Conservation (phyloP, 805 yeast genomes). For the Metschnikowia matae region DNA sequence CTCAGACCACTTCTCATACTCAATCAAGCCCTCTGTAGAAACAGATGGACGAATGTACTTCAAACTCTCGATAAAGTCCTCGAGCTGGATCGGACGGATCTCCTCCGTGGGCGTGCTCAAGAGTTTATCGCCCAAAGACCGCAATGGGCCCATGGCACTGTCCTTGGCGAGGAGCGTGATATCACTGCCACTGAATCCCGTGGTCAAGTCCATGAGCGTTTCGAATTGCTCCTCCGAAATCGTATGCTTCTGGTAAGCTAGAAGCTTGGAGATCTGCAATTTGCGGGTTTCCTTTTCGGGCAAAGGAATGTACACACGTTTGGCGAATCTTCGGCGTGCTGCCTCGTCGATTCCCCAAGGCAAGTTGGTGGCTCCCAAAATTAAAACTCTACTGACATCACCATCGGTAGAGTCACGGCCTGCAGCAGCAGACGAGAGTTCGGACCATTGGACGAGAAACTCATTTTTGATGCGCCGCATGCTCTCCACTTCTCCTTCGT, state of each 20-base stretch:
- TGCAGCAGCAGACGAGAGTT: constrained; percentile 78
- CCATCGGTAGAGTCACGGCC: constrained; percentile 49
- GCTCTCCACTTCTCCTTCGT: constrained; percentile 79
- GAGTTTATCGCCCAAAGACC: constrained; percentile 83
- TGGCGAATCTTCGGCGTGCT: constrained; percentile 87
- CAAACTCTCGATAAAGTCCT: constrained; percentile 74
- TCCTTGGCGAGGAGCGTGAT: constrained; percentile 91
- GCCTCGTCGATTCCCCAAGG: constrained; percentile 99
- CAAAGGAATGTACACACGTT: constrained; percentile 88
- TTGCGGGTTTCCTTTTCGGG: constrained; percentile 83
- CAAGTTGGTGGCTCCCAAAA: constrained; percentile 89
- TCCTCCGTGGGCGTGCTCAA: constrained; percentile 64
- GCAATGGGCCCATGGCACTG: constrained; percentile 96
- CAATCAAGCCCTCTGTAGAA: constrained; percentile 68
- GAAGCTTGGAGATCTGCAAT: constrained; percentile 62
- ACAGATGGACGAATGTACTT: constrained; percentile 85
- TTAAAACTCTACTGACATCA: constrained; percentile 62
- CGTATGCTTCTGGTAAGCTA: constrained; percentile 69
- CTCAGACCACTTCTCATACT: constrained; percentile 86
- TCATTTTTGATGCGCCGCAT: constrained; percentile 88
- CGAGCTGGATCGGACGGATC: constrained; percentile 69
- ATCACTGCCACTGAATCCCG: constrained; percentile 90
- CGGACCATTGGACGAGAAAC: constrained; percentile 92
- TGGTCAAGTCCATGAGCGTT: constrained; percentile 59
- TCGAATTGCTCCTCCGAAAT: constrained; percentile 60